Conservation (phyloP, 225 moss, liverwort and hornwort genomes). For the Lunularia cruciata region DNA sequence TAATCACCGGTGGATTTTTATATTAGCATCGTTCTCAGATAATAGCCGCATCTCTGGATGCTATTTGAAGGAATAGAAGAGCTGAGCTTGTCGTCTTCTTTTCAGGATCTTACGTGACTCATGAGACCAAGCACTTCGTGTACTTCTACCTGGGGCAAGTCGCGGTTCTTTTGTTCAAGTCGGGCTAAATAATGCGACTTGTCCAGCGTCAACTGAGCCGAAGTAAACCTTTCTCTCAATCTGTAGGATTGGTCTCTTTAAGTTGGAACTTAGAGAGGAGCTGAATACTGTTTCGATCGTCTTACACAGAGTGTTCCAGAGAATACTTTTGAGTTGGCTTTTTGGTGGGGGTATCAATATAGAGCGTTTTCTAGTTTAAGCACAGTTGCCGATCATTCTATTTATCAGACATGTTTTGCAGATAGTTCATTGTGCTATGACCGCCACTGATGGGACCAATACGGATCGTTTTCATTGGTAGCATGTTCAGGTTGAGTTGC, state of each 20-base stretch:
- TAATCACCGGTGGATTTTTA: no score
- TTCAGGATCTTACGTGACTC: constrained; percentile 98
- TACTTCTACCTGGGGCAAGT: constrained; percentile 99
- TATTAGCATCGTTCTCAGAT: no score
- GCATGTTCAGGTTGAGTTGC: constrained; percentile 27
- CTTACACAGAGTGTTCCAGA: constrained; percentile 6
- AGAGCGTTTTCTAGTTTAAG: constrained; percentile 20
- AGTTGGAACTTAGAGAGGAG: constrained; percentile 16
- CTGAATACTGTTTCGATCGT: constrained; percentile 5
- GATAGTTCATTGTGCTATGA: constrained; percentile 21
- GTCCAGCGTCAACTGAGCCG: constrained; percentile 9
- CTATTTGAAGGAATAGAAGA: no score
- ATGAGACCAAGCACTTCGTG: constrained; percentile 96
- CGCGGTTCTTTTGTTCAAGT: constrained; percentile 93
- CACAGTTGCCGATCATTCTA: constrained; percentile 21
- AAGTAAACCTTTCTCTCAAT: constrained; percentile 16
- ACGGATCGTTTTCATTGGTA: constrained; percentile 5
- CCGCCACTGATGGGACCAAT: constrained; percentile 20
- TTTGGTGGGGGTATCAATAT: neutral
- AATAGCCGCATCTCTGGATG: no score
- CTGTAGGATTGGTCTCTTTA: constrained; percentile 18
- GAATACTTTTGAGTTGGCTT: constrained; percentile 13
- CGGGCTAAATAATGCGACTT: constrained; percentile 30
- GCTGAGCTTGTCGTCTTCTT: neutral
- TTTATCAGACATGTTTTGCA: constrained; percentile 18